Evolutionary conservation across 805 yeast genomes (phyloP), one percentile per base, ranked within the genome.

Genomic region (Pichia nakasei): DNA sequence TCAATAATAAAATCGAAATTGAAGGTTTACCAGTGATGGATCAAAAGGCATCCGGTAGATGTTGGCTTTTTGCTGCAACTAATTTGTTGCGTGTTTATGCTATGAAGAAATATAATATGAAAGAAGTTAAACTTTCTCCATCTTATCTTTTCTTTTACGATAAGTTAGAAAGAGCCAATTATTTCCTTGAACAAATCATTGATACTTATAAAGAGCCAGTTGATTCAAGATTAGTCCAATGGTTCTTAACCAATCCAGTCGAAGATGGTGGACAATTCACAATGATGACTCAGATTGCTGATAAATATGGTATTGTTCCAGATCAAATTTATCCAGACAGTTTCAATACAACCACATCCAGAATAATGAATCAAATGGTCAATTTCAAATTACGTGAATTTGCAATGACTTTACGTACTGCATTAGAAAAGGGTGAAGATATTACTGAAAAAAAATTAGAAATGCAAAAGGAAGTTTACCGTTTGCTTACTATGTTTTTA

Each of bases 251-350:
- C 5, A 80, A 76, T 43, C 94, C 95, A 21, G 77, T 80, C 37
- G 60, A 73, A 46, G 95, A 87, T 57, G 95, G 96, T 53, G 95
- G 96, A 42, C 95, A 86, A 63, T 85, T 83, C 72, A 80, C 83
- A 51, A 82, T 86, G 93, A 76, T 85, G 59, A 69, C 80, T 39
- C 84, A 85, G 62, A 60, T 87, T 45, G 74, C 85, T 41, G 77
- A 78, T 49, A 87, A 86, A 63, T 87, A 86, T 54, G 95, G 95
- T 24, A 58, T 83, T 42, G 84, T 86, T 42, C 96, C 96, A 33
- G 70, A 80, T 56, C 76, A 73, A 50, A 60, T 76, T 17, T 87
- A 73, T 64, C 89, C 91, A 11, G 95, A 86, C 60, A 69, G 77
- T 44, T 59, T 50, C 49, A 75, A 77, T 35, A 67, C 82, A 17